A percentile compares a stretch with the other conserved stretches of the same genome.
Evolutionary conservation across 805 yeast species (phyloP).

Genomic region (Myxozyma geophila): DNA sequence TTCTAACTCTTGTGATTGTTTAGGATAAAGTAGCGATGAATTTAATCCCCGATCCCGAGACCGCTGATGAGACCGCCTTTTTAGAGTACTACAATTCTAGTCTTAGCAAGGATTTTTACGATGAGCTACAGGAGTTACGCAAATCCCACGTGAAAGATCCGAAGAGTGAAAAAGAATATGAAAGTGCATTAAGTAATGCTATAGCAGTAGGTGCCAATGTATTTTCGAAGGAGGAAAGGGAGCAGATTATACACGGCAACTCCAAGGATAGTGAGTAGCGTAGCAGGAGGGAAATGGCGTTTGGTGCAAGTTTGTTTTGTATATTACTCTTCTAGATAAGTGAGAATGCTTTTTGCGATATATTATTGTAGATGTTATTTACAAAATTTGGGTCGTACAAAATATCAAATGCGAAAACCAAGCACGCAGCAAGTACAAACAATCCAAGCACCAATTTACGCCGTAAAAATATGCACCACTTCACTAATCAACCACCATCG

Average conservation of each 20-base stretch:
- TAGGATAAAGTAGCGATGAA: neutral
- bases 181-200: conserved; percentile 1
- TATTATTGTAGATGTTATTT: neutral
- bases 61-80: conserved; percentile 24
- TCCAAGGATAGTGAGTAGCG: neutral
- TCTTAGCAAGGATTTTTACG: conserved; percentile 17
- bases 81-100: conserved; percentile 21
- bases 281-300: too few species aligned
- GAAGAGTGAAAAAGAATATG: neutral
- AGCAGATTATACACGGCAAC: neutral
- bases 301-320: neutral
- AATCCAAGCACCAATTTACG: neutral
- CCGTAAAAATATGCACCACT: conserved; percentile 1
- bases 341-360: neutral
- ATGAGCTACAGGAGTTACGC: conserved; percentile 16
- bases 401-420: too few species aligned
- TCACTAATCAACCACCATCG: neutral
- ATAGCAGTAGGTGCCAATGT: conserved; percentile 16
- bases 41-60: conserved; percentile 12
- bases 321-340: neutral
- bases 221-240: conserved; percentile 19
- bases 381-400: too few species aligned
- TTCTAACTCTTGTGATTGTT: neutral
- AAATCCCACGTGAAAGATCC: conserved; percentile 1
- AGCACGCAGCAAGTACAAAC: neutral